A percentile compares a stretch with the other conserved stretches of the same genome.
Conservation (phyloP, 768 basidiomycete genomes). For the Candolleomyces eurysporus region DNA sequence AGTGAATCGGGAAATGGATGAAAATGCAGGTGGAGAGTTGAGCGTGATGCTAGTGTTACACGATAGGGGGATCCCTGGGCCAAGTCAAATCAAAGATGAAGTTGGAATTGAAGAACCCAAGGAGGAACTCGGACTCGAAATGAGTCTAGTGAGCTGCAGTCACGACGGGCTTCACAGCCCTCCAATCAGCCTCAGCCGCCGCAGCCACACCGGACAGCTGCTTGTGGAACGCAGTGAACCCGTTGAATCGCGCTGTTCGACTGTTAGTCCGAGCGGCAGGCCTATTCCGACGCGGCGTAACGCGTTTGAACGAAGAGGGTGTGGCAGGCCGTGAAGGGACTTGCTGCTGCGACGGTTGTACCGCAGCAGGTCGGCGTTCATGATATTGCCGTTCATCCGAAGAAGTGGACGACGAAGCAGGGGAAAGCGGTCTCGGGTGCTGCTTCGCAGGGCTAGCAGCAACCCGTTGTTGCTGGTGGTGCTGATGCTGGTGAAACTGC, state of each 20-base stretch:
- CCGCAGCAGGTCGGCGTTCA: background rate
- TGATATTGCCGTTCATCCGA: background rate
- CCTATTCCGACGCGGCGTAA: background rate
- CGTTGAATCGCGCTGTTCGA: background rate
- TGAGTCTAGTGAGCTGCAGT: no score
- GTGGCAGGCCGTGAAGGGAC: background rate
- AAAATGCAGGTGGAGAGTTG: no score
- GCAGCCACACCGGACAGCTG: background rate
- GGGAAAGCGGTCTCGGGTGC: background rate
- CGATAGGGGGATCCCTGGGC: no score
- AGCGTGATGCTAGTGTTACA: no score
- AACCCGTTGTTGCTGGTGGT: conserved; percentile 5
- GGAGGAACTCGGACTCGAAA: no score
- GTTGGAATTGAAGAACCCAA: no score
- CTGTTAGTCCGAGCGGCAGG: no score
- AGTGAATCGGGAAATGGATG: no score
- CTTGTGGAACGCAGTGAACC: background rate
- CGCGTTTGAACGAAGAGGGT: background rate
- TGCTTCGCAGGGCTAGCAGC: background rate
- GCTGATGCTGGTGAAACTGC: conserved; percentile 14
- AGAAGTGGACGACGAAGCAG: background rate
- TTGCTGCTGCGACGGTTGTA: background rate
- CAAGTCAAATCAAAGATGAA: no score
- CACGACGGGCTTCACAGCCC: no score
- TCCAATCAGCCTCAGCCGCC: background rate